Base-by-base conservation (phyloP, 306 rosid species). In the Sindora glabra region DNA sequence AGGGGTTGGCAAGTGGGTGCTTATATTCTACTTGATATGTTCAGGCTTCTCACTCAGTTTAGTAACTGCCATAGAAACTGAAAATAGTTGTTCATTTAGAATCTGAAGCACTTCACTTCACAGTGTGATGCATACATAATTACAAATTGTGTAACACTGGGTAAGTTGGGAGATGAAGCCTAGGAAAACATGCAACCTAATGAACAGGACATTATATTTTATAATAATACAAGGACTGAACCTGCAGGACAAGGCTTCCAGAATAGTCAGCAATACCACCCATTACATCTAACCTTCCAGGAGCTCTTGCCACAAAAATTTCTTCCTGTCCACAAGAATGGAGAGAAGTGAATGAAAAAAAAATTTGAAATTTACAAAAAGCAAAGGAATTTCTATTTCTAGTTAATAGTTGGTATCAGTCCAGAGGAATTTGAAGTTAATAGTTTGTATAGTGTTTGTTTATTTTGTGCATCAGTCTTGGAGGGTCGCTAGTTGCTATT, bases 231-330 rank as follows among this genome's bases (percentile, higher is more conserved):
- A 69, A 44, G 72, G 26, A 48, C 30, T 17, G 47, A 45, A 91
- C 96, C 96, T 92, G 99, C 66, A 94, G 89, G 45, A 94, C 99
- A 65, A 94, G 97, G 71, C 96, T 86, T 70, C 99, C 99, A 44
- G 99, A 94, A 71, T 94, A 94, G 76, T 94, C 99, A 54, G 97
- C 99, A 73, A 94, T 94, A 37, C 99, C 99, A 48, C 99, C 99
- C 99, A 94, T 94, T 30, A 89, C 97, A 64, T 94, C 99, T 68
- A 94, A 71, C 63, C 99, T 83, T 66, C 99, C 97, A 42, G 99
- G 99, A 68, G 99, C 99, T 73, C 99, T 86, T 4, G 99, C 70
- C 70, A 94, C 90, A 77, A 81, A 81, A 67, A 94, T 77, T 24
- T 89, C 99, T 67, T 86, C 97, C 99, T 94, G 81, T 60, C 23